Evolutionary conservation across 2,329 filamentous ascomycete genomes (phyloP), one percentile per base, ranked within the genome.

Genomic region (Cladophialophora yegresii): DNA sequence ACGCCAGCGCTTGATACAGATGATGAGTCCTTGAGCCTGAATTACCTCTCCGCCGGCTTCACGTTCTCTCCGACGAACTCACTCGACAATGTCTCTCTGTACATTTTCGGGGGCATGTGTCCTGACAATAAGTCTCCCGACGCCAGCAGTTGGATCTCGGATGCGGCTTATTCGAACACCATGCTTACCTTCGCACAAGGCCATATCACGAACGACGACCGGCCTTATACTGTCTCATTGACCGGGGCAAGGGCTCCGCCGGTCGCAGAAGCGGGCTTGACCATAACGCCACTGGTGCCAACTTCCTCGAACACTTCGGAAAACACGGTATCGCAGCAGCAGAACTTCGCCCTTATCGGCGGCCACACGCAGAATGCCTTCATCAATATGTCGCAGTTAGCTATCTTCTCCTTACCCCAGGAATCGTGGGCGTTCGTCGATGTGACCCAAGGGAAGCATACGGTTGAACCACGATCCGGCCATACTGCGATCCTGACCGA

Each of bases 51-150:
- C 2, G 78, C 78, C 8, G 85, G 85, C 13, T 81, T 95, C 58
- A 82, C 87, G 26, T 96, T 92, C 74, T 88, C 91, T 22, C 82
- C 82, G 33, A 84, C 81, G 40, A 78, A 85, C 54, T 81, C 81
- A 43, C 85, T 83, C 70, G 66, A 60, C 69, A 73, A 45, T 68
- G 83, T 85, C 0, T 81, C 81, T 10, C 77, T 89, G 22, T 96
- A 92, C 73, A 79, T 88, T 6, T 97, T 96, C 76, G 93, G 92
- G 40, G 93, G 93, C 70, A 96, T 97, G 92, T 98, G 93, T 72
- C 70, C 72, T 2, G 76, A 75, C 7, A 73, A 75, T n/a, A 76
- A 79, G 22, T 73, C 77, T 20, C 72, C 78, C 6, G 81, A 81
- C 32, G 70, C 73, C 1, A 72, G 76, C 1, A 76, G 78, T 20